A percentile compares a stretch with the other conserved stretches of the same genome.
Conservation (phyloP, 176 grass and related monocot genomes). For the Rhipidocladum racemiflorum region DNA sequence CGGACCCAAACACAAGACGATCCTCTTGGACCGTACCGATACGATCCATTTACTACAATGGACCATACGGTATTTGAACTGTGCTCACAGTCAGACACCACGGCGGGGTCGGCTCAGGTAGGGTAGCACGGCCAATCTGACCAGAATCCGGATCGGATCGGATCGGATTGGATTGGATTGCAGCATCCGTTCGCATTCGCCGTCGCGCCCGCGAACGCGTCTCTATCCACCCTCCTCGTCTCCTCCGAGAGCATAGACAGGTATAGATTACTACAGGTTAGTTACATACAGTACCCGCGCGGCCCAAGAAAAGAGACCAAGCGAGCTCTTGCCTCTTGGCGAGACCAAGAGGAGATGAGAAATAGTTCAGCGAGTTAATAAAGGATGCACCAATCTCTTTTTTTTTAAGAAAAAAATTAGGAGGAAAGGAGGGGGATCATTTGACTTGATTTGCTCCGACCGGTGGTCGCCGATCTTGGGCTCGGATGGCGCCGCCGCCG, state of each 20-base stretch:
- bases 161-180: constrained; percentile 20
- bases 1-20: too few relatives aligned
- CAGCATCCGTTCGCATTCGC: constrained; percentile 15
- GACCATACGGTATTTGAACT: too few relatives aligned
- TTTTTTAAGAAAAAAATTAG: background rate
- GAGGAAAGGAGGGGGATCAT: background rate
- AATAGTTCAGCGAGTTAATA: background rate
- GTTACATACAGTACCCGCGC: background rate
- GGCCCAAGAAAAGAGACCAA: background rate
- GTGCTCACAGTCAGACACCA: too few relatives aligned
- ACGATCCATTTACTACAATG: too few relatives aligned
- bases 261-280: background rate
- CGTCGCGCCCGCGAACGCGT: background rate
- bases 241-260: background rate
- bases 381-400: background rate
- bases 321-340: too few relatives aligned
- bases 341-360: background rate
- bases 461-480: constrained; percentile 10
- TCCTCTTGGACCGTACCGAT: too few relatives aligned
- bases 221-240: background rate
- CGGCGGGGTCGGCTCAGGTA: too few relatives aligned
- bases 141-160: constrained; percentile 25
- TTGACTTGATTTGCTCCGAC: background rate
- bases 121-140: too few relatives aligned
- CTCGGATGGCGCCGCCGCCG: constrained; percentile 25